Evolutionary conservation across 2,329 filamentous ascomycete genomes (phyloP), one percentile per base, ranked within the genome.

Genomic region (Fusarium gaditjirri): DNA sequence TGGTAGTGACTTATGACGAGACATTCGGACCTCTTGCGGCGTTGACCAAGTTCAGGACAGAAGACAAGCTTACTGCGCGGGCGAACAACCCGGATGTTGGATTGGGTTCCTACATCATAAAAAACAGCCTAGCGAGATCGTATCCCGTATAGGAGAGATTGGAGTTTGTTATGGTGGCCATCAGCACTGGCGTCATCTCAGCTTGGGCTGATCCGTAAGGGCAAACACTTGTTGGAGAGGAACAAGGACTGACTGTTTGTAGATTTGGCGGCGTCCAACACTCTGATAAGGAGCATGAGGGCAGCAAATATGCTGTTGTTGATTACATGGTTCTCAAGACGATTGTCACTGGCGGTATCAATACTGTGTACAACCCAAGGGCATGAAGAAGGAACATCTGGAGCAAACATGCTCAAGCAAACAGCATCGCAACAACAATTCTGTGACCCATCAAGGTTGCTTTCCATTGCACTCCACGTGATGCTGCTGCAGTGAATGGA

Each of bases 91-190:
- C 89, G 11, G 87, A 86, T 52, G 70, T 92, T 86, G 90, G 90
- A 8, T 79, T 92, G 67, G 90, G 90, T 12, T 90, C 88, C 42
- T 92, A 92, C 75, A 88, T 88, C 68, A 92, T 92, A 80, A 92
- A 90, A 2, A 91, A 91, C 81, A 89, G 91, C 74, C 82, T 92
- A 9, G 89, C 92, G 76, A 88, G 90, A 1, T 84, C 89, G 56
- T 91, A 90, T 88, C 84, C 91, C 65, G 81, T 92, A 77, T 82
- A 92, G 62, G 90, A 93, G 83, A 90, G 88, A 71, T 78, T 93
- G 38, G 90, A 92, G 77, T 90, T 90, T 8, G 90, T 90, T 7
- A 92, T 92, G 90, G 90, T 92, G 75, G 90, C 90, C 19, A 82
- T 91, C 81, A 91, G 91, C 73, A 89, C 87, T 61, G 86, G 88